Evolutionary conservation across 345 rosid species (phyloP).

Genomic region (Lenwebbia sp.): DNA sequence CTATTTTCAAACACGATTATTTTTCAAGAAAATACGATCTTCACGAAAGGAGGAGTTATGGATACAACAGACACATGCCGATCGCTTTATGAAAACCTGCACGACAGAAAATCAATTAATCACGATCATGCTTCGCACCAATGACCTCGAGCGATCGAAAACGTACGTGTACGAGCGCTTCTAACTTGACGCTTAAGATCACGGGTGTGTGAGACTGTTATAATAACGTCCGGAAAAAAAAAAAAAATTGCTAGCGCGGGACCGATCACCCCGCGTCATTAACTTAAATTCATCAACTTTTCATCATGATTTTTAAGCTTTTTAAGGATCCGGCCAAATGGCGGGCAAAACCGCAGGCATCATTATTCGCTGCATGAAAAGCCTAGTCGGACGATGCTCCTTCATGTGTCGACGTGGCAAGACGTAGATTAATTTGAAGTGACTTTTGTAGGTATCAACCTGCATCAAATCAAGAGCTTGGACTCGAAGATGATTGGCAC

Average conservation of each 20-base stretch:
- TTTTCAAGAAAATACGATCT: too few species aligned
- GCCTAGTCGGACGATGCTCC: background rate
- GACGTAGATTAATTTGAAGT: background rate
- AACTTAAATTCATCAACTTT: background rate
- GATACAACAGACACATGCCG: too few species aligned
- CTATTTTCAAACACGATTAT: too few species aligned
- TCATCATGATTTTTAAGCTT: background rate
- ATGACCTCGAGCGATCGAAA: too few species aligned
- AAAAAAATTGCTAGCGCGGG: background rate
- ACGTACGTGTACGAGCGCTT: background rate
- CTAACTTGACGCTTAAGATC: background rate
- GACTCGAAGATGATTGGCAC: background rate
- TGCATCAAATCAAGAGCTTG: background rate
- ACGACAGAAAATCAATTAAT: too few species aligned
- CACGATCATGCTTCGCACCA: too few species aligned
- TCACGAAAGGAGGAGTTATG: too few species aligned
- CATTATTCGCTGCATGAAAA: background rate
- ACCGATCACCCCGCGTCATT: background rate
- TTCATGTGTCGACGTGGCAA: background rate
- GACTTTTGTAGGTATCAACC: background rate
- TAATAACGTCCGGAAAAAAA: background rate
- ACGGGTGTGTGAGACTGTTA: background rate
- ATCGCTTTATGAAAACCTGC: too few species aligned
- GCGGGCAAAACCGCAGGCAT: background rate
- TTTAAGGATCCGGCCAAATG: background rate